phyloP scores from a whole-genome alignment of 2,329 filamentous ascomycete genomes.

The Aspergillus udagawae region DNA sequence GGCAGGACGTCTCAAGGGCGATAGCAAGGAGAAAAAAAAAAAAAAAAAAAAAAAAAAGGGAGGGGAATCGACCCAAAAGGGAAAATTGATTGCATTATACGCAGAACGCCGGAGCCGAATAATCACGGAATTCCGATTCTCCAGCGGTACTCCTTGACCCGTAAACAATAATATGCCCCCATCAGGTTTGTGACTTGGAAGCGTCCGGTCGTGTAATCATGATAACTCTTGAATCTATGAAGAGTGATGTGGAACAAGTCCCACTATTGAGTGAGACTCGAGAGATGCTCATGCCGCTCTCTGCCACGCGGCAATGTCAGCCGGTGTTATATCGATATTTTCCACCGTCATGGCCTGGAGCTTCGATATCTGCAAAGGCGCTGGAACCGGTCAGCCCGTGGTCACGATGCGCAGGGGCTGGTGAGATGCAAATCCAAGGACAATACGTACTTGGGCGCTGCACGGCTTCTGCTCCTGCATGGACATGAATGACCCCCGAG shows the following conservation, averaged over 20 bases:
- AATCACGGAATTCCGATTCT: neutral
- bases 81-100: neutral
- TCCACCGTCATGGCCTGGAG: conserved; percentile 25
- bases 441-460: conserved; percentile 28
- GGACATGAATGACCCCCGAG: conserved; percentile 27
- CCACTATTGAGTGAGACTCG: neutral
- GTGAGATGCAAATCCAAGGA: neutral
- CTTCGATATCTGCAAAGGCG: conserved; percentile 19
- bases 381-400: conserved; percentile 20
- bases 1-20: neutral
- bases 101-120: neutral
- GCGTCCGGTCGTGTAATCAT: neutral
- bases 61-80: neutral
- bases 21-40: no score
- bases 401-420: neutral
- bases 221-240: neutral
- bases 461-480: conserved; percentile 19
- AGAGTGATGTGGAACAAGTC: neutral
- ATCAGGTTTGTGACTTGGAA: neutral
- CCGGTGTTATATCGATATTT: conserved; percentile 28
- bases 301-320: conserved; percentile 31
- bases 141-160: neutral
- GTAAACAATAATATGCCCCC: neutral
- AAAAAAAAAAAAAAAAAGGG: no score
- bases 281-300: conserved; percentile 3